Evolutionary conservation across 2,329 filamentous ascomycete genomes (phyloP).

Genomic region (Cadophora sp.): DNA sequence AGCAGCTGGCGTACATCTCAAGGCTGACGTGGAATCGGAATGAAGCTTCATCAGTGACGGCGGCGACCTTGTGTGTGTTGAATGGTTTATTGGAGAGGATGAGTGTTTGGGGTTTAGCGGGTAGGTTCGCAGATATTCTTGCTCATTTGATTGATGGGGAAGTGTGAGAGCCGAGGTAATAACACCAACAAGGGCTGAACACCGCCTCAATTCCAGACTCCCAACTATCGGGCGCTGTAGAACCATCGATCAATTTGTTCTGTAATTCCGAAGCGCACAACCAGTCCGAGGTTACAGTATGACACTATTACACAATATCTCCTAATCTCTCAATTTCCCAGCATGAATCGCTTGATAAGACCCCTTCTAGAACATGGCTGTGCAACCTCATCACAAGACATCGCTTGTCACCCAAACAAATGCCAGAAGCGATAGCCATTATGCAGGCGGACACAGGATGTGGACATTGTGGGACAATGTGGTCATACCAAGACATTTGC

Average conservation of each 20-base stretch:
- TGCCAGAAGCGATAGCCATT: neutral
- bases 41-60: neutral
- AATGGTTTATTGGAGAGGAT: neutral
- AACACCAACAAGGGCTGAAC: neutral
- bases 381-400: neutral
- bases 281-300: neutral
- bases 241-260: neutral
- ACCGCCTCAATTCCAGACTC: neutral
- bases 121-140: neutral
- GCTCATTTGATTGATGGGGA: neutral
- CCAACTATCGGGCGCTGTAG: neutral
- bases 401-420: neutral
- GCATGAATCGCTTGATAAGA: neutral
- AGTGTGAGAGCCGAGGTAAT: neutral
- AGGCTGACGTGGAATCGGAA: neutral
- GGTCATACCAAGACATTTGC: neutral
- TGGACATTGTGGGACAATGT: neutral
- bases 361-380: neutral
- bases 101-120: neutral
- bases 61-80: neutral
- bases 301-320: neutral
- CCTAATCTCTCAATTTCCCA: neutral
- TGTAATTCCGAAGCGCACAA: neutral
- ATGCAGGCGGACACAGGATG: neutral
- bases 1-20: neutral